Evolutionary conservation across 805 yeast species (phyloP).

Genomic region (Scheffersomyces amazonensis): DNA sequence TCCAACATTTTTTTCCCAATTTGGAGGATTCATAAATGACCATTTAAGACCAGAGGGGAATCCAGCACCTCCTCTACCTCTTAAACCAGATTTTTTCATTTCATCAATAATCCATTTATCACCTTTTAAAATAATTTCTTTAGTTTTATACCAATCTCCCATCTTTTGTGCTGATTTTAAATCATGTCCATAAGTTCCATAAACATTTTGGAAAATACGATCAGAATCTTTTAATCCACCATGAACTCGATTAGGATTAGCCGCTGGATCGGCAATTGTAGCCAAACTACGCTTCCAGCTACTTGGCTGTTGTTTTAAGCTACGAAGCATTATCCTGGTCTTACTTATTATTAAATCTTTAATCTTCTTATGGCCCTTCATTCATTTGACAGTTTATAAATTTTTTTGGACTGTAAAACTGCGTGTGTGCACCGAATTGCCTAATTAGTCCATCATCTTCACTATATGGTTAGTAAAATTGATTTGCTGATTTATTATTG

Average conservation of each 20-base stretch:
- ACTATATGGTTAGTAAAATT: constrained; percentile 1
- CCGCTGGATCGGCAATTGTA: constrained; percentile 45
- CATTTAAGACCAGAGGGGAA: constrained; percentile 89
- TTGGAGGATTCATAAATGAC: constrained; percentile 95
- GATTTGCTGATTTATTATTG: constrained; percentile 2
- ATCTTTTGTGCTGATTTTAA: constrained; percentile 69
- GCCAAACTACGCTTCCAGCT: constrained; percentile 36
- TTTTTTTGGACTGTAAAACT: too few species aligned
- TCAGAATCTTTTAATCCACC: constrained; percentile 83
- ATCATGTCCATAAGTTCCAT: constrained; percentile 72
- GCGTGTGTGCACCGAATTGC: too few species aligned
- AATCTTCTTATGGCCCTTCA: too few species aligned
- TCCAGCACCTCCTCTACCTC: constrained; percentile 95
- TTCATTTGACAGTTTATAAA: too few species aligned
- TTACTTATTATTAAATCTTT: too few species aligned
- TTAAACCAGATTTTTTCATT: constrained; percentile 77
- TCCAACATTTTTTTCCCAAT: constrained; percentile 89
- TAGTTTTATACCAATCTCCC: constrained; percentile 93
- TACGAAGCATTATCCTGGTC: constrained; percentile 33
- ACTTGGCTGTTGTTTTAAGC: constrained; percentile 23
- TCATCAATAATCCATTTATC: constrained; percentile 89
- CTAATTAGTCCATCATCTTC: too few species aligned
- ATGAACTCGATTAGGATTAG: constrained; percentile 50
- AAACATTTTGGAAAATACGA: constrained; percentile 83
- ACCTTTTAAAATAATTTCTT: constrained; percentile 78